phyloP scores from a whole-genome alignment of 768 basidiomycete genomes.

The Trametes meyenii region DNA sequence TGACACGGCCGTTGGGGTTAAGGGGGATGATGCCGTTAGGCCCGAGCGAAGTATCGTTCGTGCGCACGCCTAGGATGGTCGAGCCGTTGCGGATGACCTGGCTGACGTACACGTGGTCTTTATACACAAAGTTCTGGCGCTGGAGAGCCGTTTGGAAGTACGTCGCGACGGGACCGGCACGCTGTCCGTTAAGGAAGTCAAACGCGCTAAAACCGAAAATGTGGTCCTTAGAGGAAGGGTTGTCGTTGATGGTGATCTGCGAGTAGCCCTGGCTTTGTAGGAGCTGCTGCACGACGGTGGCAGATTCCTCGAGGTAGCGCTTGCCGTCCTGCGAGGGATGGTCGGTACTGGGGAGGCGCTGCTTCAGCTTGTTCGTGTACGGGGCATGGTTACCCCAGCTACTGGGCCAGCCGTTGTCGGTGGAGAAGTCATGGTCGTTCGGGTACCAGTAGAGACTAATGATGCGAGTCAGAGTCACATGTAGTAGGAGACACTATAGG shows the following conservation, averaged over 20 bases:
- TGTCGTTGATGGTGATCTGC: conserved; percentile 57
- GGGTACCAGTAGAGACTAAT: conserved; percentile 56
- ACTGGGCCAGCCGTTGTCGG: conserved; percentile 53
- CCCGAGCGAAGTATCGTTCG: conserved; percentile 59
- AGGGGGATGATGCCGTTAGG: conserved; percentile 58
- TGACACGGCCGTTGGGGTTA: conserved; percentile 58
- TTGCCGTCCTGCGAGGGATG: conserved; percentile 61
- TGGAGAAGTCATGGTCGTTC: conserved; percentile 52
- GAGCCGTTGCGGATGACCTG: conserved; percentile 60
- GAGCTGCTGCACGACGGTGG: conserved; percentile 46
- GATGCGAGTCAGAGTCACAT: background rate
- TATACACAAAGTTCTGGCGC: conserved; percentile 55
- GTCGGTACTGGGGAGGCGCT: conserved; percentile 59
- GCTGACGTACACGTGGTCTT: conserved; percentile 49
- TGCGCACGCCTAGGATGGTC: conserved; percentile 59
- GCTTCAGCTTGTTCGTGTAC: conserved; percentile 51
- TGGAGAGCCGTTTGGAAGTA: conserved; percentile 60
- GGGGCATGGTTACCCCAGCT: conserved; percentile 56
- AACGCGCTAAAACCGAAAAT: conserved; percentile 56
- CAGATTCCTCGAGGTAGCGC: conserved; percentile 57
- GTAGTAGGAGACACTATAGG: background rate
- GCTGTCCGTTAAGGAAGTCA: conserved; percentile 41
- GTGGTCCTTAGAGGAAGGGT: conserved; percentile 59
- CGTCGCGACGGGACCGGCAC: conserved; percentile 59
- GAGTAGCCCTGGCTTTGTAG: conserved; percentile 52